Conservation (phyloP, 2,329 filamentous ascomycete species). For the Cytospora paraplurivora region DNA sequence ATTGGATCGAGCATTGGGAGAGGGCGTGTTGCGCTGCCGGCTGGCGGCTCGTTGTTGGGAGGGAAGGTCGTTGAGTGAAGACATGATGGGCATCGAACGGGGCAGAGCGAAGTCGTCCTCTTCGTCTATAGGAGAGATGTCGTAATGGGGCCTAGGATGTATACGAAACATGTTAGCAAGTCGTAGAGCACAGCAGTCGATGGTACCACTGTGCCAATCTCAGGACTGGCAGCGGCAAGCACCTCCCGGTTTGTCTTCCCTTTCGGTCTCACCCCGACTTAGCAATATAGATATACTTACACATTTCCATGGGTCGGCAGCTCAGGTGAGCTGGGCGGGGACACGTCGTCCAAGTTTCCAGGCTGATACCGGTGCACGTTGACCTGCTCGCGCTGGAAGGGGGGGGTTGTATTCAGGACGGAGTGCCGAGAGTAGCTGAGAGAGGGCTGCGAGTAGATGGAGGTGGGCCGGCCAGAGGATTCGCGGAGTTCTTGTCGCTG, state of each 20-base stretch:
- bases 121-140: conserved; percentile 59
- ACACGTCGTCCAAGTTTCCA: conserved; percentile 44
- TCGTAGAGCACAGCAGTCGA: neutral
- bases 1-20: conserved; percentile 42
- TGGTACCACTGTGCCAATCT: neutral
- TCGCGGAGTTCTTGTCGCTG: conserved; percentile 12
- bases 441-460: conserved; percentile 62
- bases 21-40: conserved; percentile 23
- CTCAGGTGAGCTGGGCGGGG: conserved; percentile 61
- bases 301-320: conserved; percentile 39
- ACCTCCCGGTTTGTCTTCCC: neutral
- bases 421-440: conserved; percentile 44
- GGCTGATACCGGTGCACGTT: conserved; percentile 27
- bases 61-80: conserved; percentile 33
- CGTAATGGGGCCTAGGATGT: conserved; percentile 32
- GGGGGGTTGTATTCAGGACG: conserved; percentile 41
- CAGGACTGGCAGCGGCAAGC: neutral
- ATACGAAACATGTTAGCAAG: conserved; percentile 28
- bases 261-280: neutral
- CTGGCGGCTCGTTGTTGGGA: conserved; percentile 27
- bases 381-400: conserved; percentile 29
- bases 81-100: conserved; percentile 37
- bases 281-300: conserved; percentile 44
- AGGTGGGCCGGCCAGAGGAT: conserved; percentile 47
- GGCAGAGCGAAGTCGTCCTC: conserved; percentile 27